These are phyloP conservation scores for Psilocybe cyanescens DNA, from an alignment of 768 basidiomycete species.

Conservation along the genomic window DNA sequence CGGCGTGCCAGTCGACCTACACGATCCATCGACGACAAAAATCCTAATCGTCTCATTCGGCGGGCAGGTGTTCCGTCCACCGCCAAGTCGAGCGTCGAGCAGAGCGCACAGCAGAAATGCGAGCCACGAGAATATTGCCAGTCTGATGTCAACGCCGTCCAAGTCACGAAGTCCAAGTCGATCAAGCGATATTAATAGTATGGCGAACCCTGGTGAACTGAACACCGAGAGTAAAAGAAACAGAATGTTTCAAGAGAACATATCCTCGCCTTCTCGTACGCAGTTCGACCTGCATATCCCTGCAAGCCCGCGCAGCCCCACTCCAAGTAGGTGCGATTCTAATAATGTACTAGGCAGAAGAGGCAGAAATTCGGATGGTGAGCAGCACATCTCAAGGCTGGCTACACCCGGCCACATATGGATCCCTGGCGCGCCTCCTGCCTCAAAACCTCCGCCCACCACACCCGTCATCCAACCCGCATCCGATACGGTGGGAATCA, in stretches of 20 bases:
- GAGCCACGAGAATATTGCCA: not conserved
- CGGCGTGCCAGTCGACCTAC: constrained; percentile 57
- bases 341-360: no score
- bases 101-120: not conserved
- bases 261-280: not conserved
- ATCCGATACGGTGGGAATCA: not conserved
- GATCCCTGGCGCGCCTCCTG: constrained; percentile 63
- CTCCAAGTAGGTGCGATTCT: no score
- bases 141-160: not conserved
- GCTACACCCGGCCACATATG: constrained; percentile 58
- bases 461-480: constrained; percentile 17
- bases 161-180: constrained; percentile 27
- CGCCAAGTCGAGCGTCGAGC: constrained; percentile 46
- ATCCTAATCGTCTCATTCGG: constrained; percentile 83
- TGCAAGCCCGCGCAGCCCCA: constrained; percentile 17
- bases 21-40: constrained; percentile 51
- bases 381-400: constrained; percentile 20
- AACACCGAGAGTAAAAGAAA: not conserved
- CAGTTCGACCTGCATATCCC: not conserved
- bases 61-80: constrained; percentile 64
- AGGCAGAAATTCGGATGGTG: not conserved
- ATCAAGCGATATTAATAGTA: constrained; percentile 15
- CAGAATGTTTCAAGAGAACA: not conserved
- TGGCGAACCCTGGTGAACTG: not conserved
- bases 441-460: constrained; percentile 37